phyloP scores from a whole-genome alignment of 2,329 filamentous ascomycete genomes.

The Exserohilum rostratum region DNA sequence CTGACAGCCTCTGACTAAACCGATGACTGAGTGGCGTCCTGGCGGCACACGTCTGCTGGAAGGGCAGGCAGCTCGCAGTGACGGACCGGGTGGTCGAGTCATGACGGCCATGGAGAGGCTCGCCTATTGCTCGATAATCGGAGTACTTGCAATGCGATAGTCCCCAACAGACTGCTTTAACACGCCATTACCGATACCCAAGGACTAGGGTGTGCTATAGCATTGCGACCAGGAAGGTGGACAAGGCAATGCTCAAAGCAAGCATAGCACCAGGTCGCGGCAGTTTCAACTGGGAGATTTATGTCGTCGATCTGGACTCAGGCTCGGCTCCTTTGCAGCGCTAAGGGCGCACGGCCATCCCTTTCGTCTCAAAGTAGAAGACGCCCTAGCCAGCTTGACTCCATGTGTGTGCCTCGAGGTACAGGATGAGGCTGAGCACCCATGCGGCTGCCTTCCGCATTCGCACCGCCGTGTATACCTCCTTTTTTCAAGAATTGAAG shows the following conservation, averaged over 20 bases:
- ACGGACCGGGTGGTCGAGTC: neutral
- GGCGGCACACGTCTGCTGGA: too few relatives aligned
- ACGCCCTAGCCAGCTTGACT: constrained; percentile 4
- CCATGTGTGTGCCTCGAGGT: neutral
- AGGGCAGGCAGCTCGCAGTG: neutral
- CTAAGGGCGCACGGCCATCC: constrained; percentile 23
- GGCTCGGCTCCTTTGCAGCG: constrained; percentile 22
- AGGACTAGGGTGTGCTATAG: neutral
- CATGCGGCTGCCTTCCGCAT: constrained; percentile 12
- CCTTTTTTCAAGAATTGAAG: constrained; percentile 1
- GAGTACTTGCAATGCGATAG: too few relatives aligned
- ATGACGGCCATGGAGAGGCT: neutral
- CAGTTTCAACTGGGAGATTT: constrained; percentile 13
- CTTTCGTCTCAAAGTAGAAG: constrained; percentile 12
- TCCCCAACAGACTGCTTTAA: neutral
- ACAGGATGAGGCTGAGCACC: constrained; percentile 9
- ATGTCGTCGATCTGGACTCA: constrained; percentile 25
- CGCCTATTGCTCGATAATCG: too few relatives aligned
- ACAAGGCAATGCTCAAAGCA: constrained; percentile 2
- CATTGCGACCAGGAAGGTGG: neutral
- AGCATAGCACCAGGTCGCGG: neutral
- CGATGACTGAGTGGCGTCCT: too few relatives aligned
- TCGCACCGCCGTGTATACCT: neutral
- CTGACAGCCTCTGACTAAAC: too few relatives aligned
- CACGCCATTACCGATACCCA: neutral